Evolutionary conservation across 257 asterid genomes (phyloP).

Genomic region (Paraleonurus japonicus): DNA sequence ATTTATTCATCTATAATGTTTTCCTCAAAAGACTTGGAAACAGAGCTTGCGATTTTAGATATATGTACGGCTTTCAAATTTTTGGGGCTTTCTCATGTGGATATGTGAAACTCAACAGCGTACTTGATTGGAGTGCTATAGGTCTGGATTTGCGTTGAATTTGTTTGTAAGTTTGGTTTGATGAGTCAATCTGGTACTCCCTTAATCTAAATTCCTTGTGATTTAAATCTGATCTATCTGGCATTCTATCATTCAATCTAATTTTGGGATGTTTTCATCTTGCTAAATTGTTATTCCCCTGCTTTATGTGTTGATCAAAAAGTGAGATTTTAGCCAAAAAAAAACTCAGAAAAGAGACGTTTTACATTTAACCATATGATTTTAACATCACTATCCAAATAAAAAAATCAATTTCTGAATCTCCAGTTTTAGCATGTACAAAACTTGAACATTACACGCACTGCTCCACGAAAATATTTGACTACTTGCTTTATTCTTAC

Average conservation of each 20-base stretch:
- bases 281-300: background rate
- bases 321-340: background rate
- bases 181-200: constrained; percentile 32
- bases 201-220: background rate
- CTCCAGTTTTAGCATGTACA: constrained; percentile 28
- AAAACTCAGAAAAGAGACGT: background rate
- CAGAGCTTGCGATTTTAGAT: background rate
- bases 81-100: background rate
- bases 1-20: background rate
- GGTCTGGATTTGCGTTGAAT: constrained; percentile 43
- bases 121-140: constrained; percentile 53
- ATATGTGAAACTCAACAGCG: constrained; percentile 27
- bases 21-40: background rate
- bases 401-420: constrained; percentile 19
- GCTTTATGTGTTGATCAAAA: background rate
- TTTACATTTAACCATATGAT: background rate
- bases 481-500: constrained; percentile 34
- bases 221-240: background rate
- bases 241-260: background rate
- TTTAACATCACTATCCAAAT: constrained; percentile 19
- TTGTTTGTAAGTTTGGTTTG: constrained; percentile 34
- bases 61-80: background rate
- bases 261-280: background rate
- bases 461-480: constrained; percentile 30
- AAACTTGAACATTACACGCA: constrained; percentile 30